Evolutionary conservation across 768 basidiomycete species (phyloP).

Genomic region (Paxillus rubicundulus): DNA sequence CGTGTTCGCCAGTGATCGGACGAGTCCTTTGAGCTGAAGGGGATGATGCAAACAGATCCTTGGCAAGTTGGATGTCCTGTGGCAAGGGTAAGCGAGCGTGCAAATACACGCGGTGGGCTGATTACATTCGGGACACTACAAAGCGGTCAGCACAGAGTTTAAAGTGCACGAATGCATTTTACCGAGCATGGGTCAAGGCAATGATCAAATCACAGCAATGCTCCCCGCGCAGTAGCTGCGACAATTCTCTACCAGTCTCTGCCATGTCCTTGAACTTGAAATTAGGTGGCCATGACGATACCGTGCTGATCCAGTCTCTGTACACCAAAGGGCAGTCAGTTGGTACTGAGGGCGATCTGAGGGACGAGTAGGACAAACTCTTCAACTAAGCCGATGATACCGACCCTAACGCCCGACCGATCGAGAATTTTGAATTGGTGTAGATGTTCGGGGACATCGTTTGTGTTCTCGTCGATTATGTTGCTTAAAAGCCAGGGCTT

Average conservation of each 20-base stretch:
- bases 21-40: conserved; percentile 46
- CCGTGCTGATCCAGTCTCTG: conserved; percentile 88
- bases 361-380: conserved; percentile 44
- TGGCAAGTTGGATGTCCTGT: conserved; percentile 72
- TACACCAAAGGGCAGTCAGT: neutral
- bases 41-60: conserved; percentile 58
- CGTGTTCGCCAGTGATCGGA: conserved; percentile 55
- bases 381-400: conserved; percentile 86
- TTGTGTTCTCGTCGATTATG: conserved; percentile 69
- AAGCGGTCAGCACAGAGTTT: conserved; percentile 4
- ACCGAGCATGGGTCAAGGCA: conserved; percentile 84
- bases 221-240: conserved; percentile 65
- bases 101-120: neutral
- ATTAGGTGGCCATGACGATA: conserved; percentile 80
- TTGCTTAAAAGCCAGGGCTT: conserved; percentile 93
- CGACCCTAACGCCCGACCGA: conserved; percentile 65
- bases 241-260: conserved; percentile 69
- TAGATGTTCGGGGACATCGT: conserved; percentile 57
- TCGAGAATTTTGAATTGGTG: conserved; percentile 66
- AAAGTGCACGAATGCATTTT: conserved; percentile 9
- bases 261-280: conserved; percentile 79
- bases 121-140: conserved; percentile 31
- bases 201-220: conserved; percentile 79
- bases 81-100: conserved; percentile 6
- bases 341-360: neutral